Evolutionary conservation across 2,329 filamentous ascomycete genomes (phyloP).

Genomic region (Fusarium sp.): DNA sequence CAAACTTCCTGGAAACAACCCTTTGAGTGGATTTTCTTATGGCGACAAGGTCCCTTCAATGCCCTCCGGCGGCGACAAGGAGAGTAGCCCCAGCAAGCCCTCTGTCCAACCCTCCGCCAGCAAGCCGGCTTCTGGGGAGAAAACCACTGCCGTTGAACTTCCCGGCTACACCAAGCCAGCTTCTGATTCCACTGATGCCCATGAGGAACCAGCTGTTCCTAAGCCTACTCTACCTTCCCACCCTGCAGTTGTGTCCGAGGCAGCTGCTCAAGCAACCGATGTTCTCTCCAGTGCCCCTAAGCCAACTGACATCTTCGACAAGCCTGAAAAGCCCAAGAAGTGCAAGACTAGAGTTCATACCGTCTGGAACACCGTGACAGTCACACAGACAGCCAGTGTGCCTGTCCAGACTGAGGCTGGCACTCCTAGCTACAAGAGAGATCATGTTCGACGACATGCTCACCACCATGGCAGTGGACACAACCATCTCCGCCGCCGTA

Average conservation of each 20-base stretch:
- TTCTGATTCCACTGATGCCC: constrained; percentile 1
- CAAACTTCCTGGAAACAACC: constrained; percentile 65
- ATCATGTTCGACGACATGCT: constrained; percentile 47
- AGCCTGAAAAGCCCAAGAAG: constrained; percentile 34
- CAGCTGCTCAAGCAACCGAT: constrained; percentile 20
- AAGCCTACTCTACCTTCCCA: constrained; percentile 17
- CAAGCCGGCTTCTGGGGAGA: constrained; percentile 13
- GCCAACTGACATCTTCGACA: constrained; percentile 28
- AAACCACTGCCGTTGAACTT: constrained; percentile 14
- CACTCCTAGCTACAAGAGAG: constrained; percentile 37
- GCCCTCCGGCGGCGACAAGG: constrained; percentile 18
- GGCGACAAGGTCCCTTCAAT: constrained; percentile 44
- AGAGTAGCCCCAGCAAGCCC: constrained; percentile 12
- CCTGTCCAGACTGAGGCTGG: constrained; percentile 25
- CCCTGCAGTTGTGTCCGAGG: constrained; percentile 27
- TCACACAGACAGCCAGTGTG: constrained; percentile 47
- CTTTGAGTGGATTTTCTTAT: constrained; percentile 61
- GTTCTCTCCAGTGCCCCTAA: constrained; percentile 19
- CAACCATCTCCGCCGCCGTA: constrained; percentile 39
- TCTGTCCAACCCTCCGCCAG: constrained; percentile 2
- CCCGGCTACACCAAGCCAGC: constrained; percentile 20
- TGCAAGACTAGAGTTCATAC: constrained; percentile 48
- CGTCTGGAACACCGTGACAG: constrained; percentile 58
- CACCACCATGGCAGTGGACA: constrained; percentile 47
- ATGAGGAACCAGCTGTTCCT: constrained; percentile 8